These are phyloP conservation scores for Entrophospora sp. DNA, from an alignment of 192 early-diverging fungal species.

Conservation along the genomic window DNA sequence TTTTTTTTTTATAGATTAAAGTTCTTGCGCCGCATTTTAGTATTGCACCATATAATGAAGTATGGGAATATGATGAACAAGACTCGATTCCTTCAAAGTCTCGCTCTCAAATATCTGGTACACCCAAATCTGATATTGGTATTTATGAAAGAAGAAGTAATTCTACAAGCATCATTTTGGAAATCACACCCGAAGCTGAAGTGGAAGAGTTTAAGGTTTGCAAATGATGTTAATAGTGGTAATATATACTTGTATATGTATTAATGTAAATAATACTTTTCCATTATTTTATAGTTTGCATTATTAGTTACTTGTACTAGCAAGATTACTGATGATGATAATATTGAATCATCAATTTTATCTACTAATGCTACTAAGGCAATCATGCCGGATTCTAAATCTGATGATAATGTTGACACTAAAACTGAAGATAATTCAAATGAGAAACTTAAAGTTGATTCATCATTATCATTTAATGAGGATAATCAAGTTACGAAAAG, in stretches of 20 bases:
- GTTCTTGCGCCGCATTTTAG: constrained; percentile 56
- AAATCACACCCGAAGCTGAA: constrained; percentile 43
- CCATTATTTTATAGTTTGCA: constrained; percentile 51
- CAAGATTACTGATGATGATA: constrained; percentile 33
- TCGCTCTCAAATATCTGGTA: constrained; percentile 16
- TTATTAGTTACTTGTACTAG: constrained; percentile 47
- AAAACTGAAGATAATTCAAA: no score
- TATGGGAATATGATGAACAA: constrained; percentile 73
- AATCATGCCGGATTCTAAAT: no score
- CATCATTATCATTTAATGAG: no score
- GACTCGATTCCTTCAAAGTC: constrained; percentile 31
- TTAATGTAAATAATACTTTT: no score
- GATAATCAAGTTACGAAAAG: no score
- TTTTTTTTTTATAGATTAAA: no score
- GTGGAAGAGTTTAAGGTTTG: constrained; percentile 47
- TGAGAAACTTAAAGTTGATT: no score
- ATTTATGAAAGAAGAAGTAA: constrained; percentile 56
- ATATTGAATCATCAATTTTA: constrained; percentile 22
- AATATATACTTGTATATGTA: no score
- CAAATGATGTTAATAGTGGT: no score
- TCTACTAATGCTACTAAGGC: constrained; percentile 20
- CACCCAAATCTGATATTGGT: constrained; percentile 34
- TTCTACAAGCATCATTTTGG: constrained; percentile 48
- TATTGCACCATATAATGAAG: constrained; percentile 65
- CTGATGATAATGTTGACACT: constrained; percentile 27